Percentiles rank a stretch among this genome's conserved stretches.
These are phyloP conservation scores for Austroboletus novae-zelandiae DNA, from an alignment of 1,284 basidiomycete genomes.

Conservation along the genomic window DNA sequence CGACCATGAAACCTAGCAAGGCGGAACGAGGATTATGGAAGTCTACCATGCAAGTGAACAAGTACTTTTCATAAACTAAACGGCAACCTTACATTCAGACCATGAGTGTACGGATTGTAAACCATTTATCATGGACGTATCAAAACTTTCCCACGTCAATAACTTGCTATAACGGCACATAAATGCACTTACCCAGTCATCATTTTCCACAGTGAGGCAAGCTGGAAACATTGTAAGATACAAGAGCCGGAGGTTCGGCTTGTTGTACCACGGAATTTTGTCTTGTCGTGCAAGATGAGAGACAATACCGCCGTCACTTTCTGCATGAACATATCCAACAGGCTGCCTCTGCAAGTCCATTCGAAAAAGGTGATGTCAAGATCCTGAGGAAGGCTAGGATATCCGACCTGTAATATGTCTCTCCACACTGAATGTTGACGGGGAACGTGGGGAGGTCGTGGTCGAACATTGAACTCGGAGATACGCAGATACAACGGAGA, in stretches of 20 bases:
- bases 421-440: no score
- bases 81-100: background rate
- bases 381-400: no score
- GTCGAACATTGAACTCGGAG: no score
- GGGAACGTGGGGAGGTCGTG: no score
- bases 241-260: constrained; percentile 2
- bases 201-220: constrained; percentile 60
- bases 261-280: constrained; percentile 1
- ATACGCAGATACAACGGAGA: no score
- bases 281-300: constrained; percentile 4
- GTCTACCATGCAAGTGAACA: background rate
- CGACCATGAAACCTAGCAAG: background rate
- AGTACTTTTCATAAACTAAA: background rate
- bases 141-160: constrained; percentile 5
- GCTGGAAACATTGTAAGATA: constrained; percentile 50
- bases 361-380: no score
- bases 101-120: constrained; percentile 19
- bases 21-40: background rate
- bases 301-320: background rate
- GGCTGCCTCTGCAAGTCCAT: no score
- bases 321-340: background rate
- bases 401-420: no score
- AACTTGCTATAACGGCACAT: constrained; percentile 1
- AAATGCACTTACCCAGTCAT: constrained; percentile 47
- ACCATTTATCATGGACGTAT: constrained; percentile 13